Evolutionary conservation across 139 green algal genomes (phyloP).

Genomic region (Chlamydomonas sp.): DNA sequence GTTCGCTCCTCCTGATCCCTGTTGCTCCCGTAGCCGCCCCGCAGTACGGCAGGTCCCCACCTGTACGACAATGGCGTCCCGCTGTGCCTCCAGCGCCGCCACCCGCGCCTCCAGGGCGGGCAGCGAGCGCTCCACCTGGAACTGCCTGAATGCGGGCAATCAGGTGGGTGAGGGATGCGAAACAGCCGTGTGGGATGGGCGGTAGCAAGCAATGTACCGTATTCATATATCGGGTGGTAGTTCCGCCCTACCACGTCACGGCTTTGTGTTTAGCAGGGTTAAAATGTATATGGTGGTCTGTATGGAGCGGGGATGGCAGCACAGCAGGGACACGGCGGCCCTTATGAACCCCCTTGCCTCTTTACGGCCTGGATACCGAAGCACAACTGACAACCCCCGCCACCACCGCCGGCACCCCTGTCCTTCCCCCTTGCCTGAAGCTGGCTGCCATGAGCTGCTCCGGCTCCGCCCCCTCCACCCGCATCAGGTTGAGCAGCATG

Average conservation of each 20-base stretch:
- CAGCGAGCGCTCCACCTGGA: slow-evolving; percentile 62
- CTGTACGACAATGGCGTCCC: slow-evolving; percentile 62
- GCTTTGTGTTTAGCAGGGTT: no score
- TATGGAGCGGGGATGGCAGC: no score
- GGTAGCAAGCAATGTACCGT: background rate
- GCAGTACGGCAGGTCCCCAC: no score
- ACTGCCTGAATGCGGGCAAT: slow-evolving; percentile 39
- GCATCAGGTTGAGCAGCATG: slow-evolving; percentile 87
- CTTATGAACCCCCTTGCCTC: background rate
- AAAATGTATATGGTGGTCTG: no score
- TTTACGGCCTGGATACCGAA: background rate
- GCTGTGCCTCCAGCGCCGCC: slow-evolving; percentile 18
- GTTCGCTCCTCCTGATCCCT: no score
- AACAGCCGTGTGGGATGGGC: background rate
- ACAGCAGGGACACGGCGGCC: no score
- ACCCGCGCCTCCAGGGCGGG: slow-evolving; percentile 63
- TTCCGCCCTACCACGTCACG: no score
- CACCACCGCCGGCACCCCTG: background rate
- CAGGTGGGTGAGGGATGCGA: no score
- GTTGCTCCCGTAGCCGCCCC: slow-evolving; percentile 48
- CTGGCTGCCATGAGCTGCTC: slow-evolving; percentile 60
- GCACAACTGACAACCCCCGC: background rate
- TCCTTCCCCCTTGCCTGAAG: slow-evolving; percentile 19
- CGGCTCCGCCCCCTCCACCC: slow-evolving; percentile 60
- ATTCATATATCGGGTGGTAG: background rate